phyloP scores from a whole-genome alignment of 2,329 filamentous ascomycete species.

The Aspergillus sp. region DNA sequence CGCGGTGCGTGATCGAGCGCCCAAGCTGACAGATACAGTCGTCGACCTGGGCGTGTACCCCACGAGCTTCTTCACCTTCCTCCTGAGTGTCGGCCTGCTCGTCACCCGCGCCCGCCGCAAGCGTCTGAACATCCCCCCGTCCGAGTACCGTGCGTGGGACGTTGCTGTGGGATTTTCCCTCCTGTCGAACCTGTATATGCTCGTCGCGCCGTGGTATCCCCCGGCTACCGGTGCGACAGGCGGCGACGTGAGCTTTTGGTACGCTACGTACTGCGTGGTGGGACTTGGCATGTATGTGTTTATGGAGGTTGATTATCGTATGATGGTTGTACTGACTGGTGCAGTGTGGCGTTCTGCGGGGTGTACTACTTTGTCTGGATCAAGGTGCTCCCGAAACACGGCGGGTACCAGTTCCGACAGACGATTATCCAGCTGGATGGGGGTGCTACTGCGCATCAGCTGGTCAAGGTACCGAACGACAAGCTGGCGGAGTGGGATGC shows the following conservation, averaged over 20 bases:
- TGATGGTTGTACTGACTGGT: neutral
- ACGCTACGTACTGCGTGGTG: constrained; percentile 65
- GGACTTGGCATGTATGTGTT: constrained; percentile 63
- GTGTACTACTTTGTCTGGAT: constrained; percentile 63
- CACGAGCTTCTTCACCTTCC: constrained; percentile 55
- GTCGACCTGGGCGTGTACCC: constrained; percentile 62
- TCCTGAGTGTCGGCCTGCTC: constrained; percentile 58
- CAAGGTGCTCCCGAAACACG: constrained; percentile 52
- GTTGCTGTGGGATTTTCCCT: constrained; percentile 59
- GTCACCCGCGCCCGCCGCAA: constrained; percentile 57
- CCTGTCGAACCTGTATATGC: constrained; percentile 58
- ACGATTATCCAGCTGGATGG: constrained; percentile 54
- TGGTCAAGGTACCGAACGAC: constrained; percentile 54
- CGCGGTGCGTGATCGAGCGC: neutral
- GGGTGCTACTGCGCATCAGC: constrained; percentile 47
- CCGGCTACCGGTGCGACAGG: constrained; percentile 58
- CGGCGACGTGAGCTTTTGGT: constrained; percentile 72
- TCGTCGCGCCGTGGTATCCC: constrained; percentile 72
- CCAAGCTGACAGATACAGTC: constrained; percentile 40
- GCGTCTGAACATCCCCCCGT: constrained; percentile 47
- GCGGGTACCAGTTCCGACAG: constrained; percentile 56
- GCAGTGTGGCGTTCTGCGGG: constrained; percentile 52
- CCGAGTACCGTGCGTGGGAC: constrained; percentile 62
- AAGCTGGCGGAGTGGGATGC: constrained; percentile 59
- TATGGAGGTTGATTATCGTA: neutral